A percentile compares a stretch with the other conserved stretches of the same genome.
phyloP scores from a whole-genome alignment of 2,329 filamentous ascomycete species.

The Colletotrichum salicis region DNA sequence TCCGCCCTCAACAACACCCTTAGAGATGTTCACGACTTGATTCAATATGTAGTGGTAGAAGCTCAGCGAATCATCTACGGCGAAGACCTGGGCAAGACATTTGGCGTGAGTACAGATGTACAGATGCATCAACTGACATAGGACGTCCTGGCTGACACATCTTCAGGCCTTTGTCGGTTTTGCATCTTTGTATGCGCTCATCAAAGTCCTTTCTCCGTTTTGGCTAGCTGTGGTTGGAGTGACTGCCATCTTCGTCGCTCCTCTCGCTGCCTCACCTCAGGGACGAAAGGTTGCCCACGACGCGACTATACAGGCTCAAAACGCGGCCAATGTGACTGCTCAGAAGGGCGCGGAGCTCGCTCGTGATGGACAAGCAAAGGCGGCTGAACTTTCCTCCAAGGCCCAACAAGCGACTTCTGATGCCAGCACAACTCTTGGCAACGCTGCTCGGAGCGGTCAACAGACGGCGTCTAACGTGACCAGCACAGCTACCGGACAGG shows the following conservation, averaged over 20 bases:
- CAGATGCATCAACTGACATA: neutral
- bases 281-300: constrained; percentile 8
- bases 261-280: constrained; percentile 4
- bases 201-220: constrained; percentile 9
- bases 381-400: neutral
- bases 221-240: constrained; percentile 11
- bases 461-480: neutral
- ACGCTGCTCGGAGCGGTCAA: neutral
- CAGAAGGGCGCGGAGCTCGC: constrained; percentile 11
- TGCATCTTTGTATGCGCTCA: constrained; percentile 4
- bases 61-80: constrained; percentile 12
- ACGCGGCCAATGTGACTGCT: constrained; percentile 13
- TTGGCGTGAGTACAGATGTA: constrained; percentile 8
- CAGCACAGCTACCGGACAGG: neutral
- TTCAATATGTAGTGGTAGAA: constrained; percentile 13
- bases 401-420: neutral
- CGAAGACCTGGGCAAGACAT: constrained; percentile 13
- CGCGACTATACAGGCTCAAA: constrained; percentile 9
- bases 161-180: constrained; percentile 2
- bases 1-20: constrained; percentile 16
- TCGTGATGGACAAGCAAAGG: constrained; percentile 12
- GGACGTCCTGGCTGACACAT: neutral
- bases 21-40: constrained; percentile 22
- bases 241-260: constrained; percentile 15
- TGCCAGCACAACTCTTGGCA: neutral